phyloP scores from a whole-genome alignment of 495 filamentous ascomycete species.

The Penicillium pulvis region DNA sequence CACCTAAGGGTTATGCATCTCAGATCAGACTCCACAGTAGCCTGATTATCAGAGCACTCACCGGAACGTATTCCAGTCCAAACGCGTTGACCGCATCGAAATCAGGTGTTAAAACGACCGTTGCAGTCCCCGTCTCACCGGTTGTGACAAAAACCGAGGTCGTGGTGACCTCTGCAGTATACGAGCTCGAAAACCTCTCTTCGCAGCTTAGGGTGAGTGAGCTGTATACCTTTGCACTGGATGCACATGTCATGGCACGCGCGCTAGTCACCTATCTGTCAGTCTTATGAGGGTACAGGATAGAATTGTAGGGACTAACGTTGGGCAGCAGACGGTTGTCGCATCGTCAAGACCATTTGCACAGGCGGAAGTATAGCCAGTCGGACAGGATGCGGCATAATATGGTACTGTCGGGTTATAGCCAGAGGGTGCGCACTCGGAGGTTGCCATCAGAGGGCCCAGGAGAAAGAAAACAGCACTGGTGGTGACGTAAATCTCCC shows the following conservation, averaged over 20 bases:
- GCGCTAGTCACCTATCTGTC: not conserved
- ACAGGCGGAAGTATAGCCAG: conserved; percentile 10
- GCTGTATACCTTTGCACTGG: not conserved
- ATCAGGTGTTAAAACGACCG: conserved; percentile 3
- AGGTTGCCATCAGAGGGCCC: not conserved
- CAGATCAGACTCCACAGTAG: not conserved
- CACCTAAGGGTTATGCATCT: not conserved
- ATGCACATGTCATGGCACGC: not conserved
- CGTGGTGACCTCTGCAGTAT: conserved; percentile 6
- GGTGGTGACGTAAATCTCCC: not conserved
- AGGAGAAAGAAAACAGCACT: conserved; percentile 2
- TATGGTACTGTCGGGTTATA: conserved; percentile 4
- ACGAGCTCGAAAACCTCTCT: conserved; percentile 5
- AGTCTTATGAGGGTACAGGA: not conserved
- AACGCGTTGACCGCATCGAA: conserved; percentile 9
- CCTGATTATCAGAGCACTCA: not conserved
- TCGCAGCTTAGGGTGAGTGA: conserved; percentile 6
- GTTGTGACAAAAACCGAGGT: conserved; percentile 1
- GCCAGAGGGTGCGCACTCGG: conserved; percentile 4
- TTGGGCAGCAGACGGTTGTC: conserved; percentile 11
- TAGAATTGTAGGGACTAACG: not conserved
- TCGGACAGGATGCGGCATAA: conserved; percentile 8
- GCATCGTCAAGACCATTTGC: conserved; percentile 6
- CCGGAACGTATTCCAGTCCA: conserved; percentile 5
- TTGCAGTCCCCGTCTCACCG: not conserved